Evolutionary conservation across 1,284 basidiomycete species (phyloP), one percentile per base, ranked within the genome.

Genomic region (Chalciporus piperatoides): DNA sequence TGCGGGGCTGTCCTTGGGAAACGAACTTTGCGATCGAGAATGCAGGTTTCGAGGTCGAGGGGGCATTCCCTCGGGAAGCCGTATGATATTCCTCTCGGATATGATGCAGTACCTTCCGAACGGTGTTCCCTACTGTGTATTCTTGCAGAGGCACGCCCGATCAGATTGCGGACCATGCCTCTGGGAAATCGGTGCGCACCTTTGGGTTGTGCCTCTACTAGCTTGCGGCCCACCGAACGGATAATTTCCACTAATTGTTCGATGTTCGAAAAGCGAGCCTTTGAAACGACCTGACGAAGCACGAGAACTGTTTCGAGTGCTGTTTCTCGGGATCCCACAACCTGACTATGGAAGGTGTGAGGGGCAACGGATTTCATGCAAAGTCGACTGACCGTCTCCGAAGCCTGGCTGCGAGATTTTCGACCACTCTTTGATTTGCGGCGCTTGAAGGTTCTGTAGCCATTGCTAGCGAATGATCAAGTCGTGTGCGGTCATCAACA

Each of bases 141-240:
- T 99, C 96, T 94, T 60, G 46, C 30, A 33, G 48, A 39, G 43
- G 51, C 27, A 51, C 40, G 19, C 50, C 51, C 19, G n/a, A 15
- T 45, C 28, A 51, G 44, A 27, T 30, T n/a, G 15, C 14, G 40
- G 44, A 41, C 43, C 40, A 37, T n/a, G 17, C 17, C 17, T 21
- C 25, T 36, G 33, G 38, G 25, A 47, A 11, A 33, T 51, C 44
- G 27, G 27, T 24, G 47, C 68, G 52, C 56, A 93, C 94, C 93
- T 82, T 95, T 94, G 9, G 93, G 92, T 63, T 97, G 94, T 11
- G 93, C 92, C 35, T 92, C 86, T 21, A 91, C 85, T 39, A 98
- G 70, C 54, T 81, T 79, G 56, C 81, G 76, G 1, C 96, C 96
- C 3, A 93, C 87, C 43, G 76, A 74, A 51, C 90, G 85, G 59